Evolutionary conservation across 495 filamentous ascomycete genomes (phyloP), one percentile per base, ranked within the genome.

Genomic region (Hypoxylon fragiforme): DNA sequence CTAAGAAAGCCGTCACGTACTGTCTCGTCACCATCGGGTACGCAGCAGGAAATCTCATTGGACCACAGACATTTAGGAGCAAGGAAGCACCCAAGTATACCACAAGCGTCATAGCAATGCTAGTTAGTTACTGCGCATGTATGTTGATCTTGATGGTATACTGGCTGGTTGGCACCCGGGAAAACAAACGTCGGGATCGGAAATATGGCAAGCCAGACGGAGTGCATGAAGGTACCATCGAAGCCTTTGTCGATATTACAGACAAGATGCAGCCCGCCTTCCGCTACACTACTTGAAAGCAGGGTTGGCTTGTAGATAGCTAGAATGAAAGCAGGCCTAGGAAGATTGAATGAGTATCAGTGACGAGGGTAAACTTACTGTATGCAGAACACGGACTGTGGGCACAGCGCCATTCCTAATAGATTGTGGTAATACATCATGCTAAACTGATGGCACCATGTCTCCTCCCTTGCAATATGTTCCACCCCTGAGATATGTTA

Each of bases 21-120:
- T 73, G 73, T 13, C 51, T 72, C 16, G 49, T 79, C 21, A 77
- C 77, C 21, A 71, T 72, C 12, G 74, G 72, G 5, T 82, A 81
- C 54, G 80, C 76, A 26, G 69, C 78, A 2, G 78, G 77, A 0
- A 82, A 81, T 64, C 77, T 79, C 22, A 74, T 76, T 55, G 72
- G 74, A n/a, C 73, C 79, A 16, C 77, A 77, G 68, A 77, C 77
- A 0, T 81, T 81, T 39, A 76, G 72, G 44, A 59, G 54, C 7
- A 73, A 68, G 18, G 75, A 81, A 63, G 71, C 71, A 2, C 78
- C 78, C n/a, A 50, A 68, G 7, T 76, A 76, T 44, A 64, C 66
- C 1, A 58, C 50, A 3, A 63, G 71, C 6, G 67, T 70, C 18
- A 44, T 63, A 28, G 61, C 62, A 3, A 66, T 76, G 50, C 32